Conservation (phyloP, 768 basidiomycete species). For the Hygrocybe punicea region DNA sequence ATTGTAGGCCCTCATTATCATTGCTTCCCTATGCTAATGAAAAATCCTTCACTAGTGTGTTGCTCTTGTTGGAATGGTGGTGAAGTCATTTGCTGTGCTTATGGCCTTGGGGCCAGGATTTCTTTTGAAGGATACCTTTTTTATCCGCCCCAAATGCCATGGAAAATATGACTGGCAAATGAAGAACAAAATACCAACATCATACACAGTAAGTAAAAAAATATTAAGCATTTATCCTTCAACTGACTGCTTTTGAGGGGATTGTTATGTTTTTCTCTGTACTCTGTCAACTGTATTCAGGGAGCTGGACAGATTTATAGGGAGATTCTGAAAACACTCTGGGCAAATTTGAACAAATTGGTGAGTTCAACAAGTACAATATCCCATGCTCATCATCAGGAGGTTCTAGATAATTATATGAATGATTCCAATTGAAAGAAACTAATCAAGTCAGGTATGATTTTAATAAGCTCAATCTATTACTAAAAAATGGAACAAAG, state of each 20-base stretch:
- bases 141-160: too few relatives aligned
- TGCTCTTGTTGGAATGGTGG: conserved; percentile 15
- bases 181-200: background rate
- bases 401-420: conserved; percentile 38
- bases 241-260: conserved; percentile 15
- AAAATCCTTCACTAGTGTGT: background rate
- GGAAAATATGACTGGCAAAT: too few relatives aligned
- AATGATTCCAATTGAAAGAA: conserved; percentile 37
- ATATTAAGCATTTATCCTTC: background rate
- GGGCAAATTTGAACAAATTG: conserved; percentile 27
- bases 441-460: conserved; percentile 14
- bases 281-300: conserved; percentile 27
- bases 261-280: conserved; percentile 14
- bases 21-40: conserved; percentile 16
- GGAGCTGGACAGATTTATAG: conserved; percentile 31
- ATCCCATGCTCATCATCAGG: conserved; percentile 25
- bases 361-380: conserved; percentile 31
- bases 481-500: conserved; percentile 1
- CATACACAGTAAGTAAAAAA: conserved; percentile 5
- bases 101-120: too few relatives aligned
- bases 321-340: conserved; percentile 33
- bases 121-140: too few relatives aligned
- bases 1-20: conserved; percentile 32
- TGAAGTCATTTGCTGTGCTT: conserved; percentile 26
- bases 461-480: conserved; percentile 20